Evolutionary conservation across 257 asterid genomes (phyloP), one percentile per base, ranked within the genome.

Genomic region (Sherardia arvensis): DNA sequence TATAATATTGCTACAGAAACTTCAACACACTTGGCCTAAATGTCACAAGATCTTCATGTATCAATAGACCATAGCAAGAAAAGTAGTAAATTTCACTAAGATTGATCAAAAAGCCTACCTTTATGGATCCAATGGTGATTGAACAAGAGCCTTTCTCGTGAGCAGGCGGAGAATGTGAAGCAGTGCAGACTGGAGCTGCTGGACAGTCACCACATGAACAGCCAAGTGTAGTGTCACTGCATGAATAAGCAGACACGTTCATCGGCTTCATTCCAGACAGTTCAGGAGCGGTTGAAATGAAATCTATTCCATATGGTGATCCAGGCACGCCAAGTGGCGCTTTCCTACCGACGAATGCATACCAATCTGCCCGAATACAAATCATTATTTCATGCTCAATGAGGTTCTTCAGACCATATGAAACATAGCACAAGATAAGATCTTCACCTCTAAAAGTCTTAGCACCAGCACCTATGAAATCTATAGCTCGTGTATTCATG

Each of bases 151-250:
- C 82, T 76, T 84, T 78, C 74, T 75, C 66, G 53, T 66, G 84
- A 76, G 85, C 66, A 64, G 90, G 66, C 64, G 96, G 87, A 73
- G 84, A 76, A 62, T 80, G 86, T 21, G 96, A 87, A 78, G 68
- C 79, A 30, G 87, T 84, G 71, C 99, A 93, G 53, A 58, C 87
- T 25, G 80, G 68, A 25, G 99, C 67, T 15, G 88, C 81, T 70
- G 97, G 99, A 70, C 99, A 93, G 76, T 93, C 99, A 65, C 99
- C 99, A 66, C 99, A 93, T 15, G 99, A 93, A 80, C 99, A 93
- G 72, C 99, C 97, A 67, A 93, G 79, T 6, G 96, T 83, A 48
- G 92, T 79, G 77, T 93, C 99, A 32, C 94, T 86, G 34, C 99
- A 93, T 60, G 97, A 81, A 84, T 84, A 93, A 22, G 83, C 74